These are phyloP conservation scores for Platanthera guangdongensis DNA, from an alignment of 106 monocot genomes.

Conservation along the genomic window DNA sequence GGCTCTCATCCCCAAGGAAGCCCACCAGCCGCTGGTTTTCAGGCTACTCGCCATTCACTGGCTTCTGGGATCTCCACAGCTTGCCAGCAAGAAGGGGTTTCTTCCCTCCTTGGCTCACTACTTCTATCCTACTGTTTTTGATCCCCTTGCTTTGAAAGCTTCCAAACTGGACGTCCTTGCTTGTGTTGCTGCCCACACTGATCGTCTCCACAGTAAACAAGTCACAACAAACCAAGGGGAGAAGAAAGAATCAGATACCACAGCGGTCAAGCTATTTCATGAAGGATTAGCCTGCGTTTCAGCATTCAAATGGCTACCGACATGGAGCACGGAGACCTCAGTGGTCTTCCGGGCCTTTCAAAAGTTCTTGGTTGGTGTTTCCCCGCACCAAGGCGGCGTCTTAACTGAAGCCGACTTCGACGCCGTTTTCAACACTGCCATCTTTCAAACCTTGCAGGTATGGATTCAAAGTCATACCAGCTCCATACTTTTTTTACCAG, in stretches of 20 bases:
- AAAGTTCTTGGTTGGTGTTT: constrained; percentile 50
- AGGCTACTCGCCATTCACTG: constrained; percentile 76
- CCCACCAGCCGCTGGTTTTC: constrained; percentile 49
- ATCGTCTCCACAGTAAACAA: neutral
- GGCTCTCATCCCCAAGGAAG: constrained; percentile 44
- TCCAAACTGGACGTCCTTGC: constrained; percentile 69
- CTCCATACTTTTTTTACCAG: neutral
- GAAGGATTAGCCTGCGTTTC: constrained; percentile 78
- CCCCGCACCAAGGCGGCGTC: constrained; percentile 26
- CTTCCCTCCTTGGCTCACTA: constrained; percentile 18
- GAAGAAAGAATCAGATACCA: neutral
- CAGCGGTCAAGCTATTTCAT: constrained; percentile 41
- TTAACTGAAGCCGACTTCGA: constrained; percentile 1
- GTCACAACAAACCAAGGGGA: constrained; percentile 3
- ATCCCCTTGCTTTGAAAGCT: constrained; percentile 78
- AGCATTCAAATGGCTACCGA: constrained; percentile 72
- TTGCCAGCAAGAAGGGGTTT: constrained; percentile 18
- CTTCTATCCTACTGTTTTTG: constrained; percentile 75
- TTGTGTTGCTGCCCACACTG: constrained; percentile 32
- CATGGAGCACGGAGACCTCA: constrained; percentile 69
- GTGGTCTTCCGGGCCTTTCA: constrained; percentile 66
- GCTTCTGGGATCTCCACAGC: constrained; percentile 45
- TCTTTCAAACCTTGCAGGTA: constrained; percentile 63
- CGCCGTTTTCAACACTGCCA: constrained; percentile 33
- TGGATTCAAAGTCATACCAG: neutral